Base-by-base conservation (phyloP, 108 stramenopile genomes). In the Asterionellopsis glacialis region DNA sequence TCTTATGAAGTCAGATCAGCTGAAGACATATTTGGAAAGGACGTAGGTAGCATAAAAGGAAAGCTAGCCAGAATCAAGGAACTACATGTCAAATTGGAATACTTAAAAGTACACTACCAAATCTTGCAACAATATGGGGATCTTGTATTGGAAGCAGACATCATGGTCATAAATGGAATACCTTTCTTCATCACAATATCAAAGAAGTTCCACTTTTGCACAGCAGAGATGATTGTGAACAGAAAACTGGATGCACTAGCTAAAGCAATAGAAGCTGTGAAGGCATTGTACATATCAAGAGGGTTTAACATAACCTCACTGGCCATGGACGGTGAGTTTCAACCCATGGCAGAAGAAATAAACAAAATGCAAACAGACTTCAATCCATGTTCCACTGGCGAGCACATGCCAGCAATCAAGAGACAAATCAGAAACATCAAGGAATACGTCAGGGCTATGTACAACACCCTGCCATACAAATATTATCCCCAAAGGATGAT, bases 131-230 rank as follows among this genome's bases (percentile, higher is more conserved):
- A 13, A 7, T 42, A 76, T 58, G 25, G 58, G 22, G 25, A 69
- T 13, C 68, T 80, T 12, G 55, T 45, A 9, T 22, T 80, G 15
- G 23, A 47, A 12, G 72, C 50, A 1, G 84, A 80, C 55, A 54
- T 57, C 0, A 58, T 82, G 52, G 59, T 61, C 22, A 72, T 82
- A 0, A 74, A 77, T 39, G 23, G 56, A 13, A 1, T 79, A 1
- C 70, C 67, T 1, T 79, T 83, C 44, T 51, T 75, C 0, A 38
- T 50, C 22, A 75, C 71, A 9, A 59, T 67, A 24, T 65, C 71
- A 12, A 33, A 38, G 0, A 22, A 58, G 26, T 28, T 80, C 15
- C 48, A 62, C 9, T 67, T 74, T n/a, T n/a, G n/a, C n/a, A n/a
- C n/a, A n/a, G n/a, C n/a, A n/a, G n/a, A n/a, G n/a, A n/a, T n/a